phyloP scores from a whole-genome alignment of 305 asterid genomes.

The Fraxinus platypoda region DNA sequence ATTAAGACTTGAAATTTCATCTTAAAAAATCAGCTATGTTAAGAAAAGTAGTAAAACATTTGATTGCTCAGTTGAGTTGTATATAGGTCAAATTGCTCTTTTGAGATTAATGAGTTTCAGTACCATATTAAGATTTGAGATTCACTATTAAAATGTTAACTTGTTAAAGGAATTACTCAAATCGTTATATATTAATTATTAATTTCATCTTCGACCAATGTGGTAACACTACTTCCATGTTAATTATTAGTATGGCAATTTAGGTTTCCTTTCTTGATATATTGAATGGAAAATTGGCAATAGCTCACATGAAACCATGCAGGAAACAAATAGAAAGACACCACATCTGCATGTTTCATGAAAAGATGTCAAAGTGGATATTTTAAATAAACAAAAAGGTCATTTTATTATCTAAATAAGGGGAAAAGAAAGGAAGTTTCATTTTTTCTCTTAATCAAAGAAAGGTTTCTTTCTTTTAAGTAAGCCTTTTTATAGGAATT shows the following conservation, averaged over 20 bases:
- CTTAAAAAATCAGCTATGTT: too few species aligned
- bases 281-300: neutral
- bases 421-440: neutral
- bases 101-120: neutral
- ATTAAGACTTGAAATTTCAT: too few species aligned
- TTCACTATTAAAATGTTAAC: neutral
- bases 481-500: neutral
- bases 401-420: neutral
- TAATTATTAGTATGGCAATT: neutral
- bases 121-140: too few species aligned
- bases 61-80: neutral
- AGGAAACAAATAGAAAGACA: neutral
- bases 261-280: neutral
- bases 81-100: neutral
- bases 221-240: neutral
- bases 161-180: neutral
- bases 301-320: neutral
- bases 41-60: too few species aligned
- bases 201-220: neutral
- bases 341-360: neutral
- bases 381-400: neutral
- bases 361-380: too few species aligned
- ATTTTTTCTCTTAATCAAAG: neutral
- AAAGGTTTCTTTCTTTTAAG: neutral
- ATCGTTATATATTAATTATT: too few species aligned